These are phyloP conservation scores for Parastagonospora nodorum DNA, from an alignment of 2,329 filamentous ascomycete species.

Conservation along the genomic window DNA sequence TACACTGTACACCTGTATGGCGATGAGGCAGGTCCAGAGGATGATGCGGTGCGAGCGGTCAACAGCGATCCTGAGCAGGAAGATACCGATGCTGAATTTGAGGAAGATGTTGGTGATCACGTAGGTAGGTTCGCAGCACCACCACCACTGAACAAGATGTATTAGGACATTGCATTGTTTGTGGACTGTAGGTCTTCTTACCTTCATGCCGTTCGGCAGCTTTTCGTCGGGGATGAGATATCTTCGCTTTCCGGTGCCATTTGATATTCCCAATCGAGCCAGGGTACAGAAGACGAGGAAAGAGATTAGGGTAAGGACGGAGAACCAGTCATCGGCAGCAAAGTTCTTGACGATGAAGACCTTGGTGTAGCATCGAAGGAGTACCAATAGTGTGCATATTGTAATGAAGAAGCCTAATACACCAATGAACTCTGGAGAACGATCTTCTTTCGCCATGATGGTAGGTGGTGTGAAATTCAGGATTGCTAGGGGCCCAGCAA, in stretches of 20 bases:
- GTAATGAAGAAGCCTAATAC: conserved; percentile 22
- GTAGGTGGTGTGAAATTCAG: neutral
- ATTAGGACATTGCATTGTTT: neutral
- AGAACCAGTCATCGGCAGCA: conserved; percentile 21
- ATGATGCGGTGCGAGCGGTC: conserved; percentile 14
- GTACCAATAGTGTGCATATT: conserved; percentile 15
- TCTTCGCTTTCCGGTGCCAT: conserved; percentile 20
- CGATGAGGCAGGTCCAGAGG: conserved; percentile 12
- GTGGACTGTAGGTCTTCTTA: conserved; percentile 1
- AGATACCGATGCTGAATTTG: conserved; percentile 19
- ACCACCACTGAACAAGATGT: conserved; percentile 15
- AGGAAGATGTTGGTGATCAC: conserved; percentile 11
- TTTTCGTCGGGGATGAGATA: conserved; percentile 18
- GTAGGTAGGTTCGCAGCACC: conserved; percentile 20
- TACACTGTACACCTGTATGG: conserved; percentile 13
- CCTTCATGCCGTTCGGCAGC: conserved; percentile 19
- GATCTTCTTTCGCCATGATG: conserved; percentile 18
- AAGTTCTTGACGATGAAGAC: conserved; percentile 21
- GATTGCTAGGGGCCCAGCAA: too few relatives aligned
- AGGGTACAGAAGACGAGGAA: conserved; percentile 19
- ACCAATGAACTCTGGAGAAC: conserved; percentile 17
- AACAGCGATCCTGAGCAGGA: conserved; percentile 17
- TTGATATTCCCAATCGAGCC: conserved; percentile 12
- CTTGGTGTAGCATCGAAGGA: conserved; percentile 23
- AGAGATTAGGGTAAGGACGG: conserved; percentile 15